Conservation (phyloP, 1,284 basidiomycete species). For the Crepidotus sp. region DNA sequence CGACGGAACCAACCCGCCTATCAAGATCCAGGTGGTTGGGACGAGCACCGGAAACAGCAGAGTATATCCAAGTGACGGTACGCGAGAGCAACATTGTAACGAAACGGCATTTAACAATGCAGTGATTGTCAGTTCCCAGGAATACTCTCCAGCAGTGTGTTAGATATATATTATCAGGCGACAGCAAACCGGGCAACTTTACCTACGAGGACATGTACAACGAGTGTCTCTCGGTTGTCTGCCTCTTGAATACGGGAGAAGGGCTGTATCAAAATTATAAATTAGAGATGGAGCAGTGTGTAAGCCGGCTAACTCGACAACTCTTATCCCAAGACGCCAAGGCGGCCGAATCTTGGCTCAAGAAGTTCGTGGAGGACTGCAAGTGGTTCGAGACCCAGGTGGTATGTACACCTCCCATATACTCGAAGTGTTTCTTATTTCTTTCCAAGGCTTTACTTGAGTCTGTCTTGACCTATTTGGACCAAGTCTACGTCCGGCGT, state of each 20-base stretch:
- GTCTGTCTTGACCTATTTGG: conserved; percentile 54
- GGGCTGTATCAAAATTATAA: conserved; percentile 43
- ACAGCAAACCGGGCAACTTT: conserved; percentile 24
- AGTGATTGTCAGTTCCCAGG: too few species aligned
- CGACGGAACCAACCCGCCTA: conserved; percentile 26
- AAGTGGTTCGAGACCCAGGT: conserved; percentile 56
- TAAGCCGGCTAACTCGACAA: conserved; percentile 29
- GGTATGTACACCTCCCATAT: conserved; percentile 31
- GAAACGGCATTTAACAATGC: too few species aligned
- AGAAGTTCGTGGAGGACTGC: conserved; percentile 42
- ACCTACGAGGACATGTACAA: conserved; percentile 50
- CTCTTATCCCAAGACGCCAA: conserved; percentile 25
- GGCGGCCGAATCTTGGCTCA: conserved; percentile 37
- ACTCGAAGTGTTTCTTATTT: background rate
- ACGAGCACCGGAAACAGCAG: conserved; percentile 10
- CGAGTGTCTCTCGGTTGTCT: conserved; percentile 47
- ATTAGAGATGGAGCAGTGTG: conserved; percentile 46
- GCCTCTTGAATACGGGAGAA: conserved; percentile 41
- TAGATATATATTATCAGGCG: conserved; percentile 32
- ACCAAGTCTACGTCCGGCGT: conserved; percentile 46
- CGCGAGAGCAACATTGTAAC: too few species aligned
- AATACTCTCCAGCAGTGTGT: conserved; percentile 29
- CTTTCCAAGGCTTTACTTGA: conserved; percentile 38
- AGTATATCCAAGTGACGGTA: too few species aligned
- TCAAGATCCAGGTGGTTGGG: conserved; percentile 38